Evolutionary conservation across 192 early-diverging fungal species (phyloP).

Genomic region (Phycomyces nitens): DNA sequence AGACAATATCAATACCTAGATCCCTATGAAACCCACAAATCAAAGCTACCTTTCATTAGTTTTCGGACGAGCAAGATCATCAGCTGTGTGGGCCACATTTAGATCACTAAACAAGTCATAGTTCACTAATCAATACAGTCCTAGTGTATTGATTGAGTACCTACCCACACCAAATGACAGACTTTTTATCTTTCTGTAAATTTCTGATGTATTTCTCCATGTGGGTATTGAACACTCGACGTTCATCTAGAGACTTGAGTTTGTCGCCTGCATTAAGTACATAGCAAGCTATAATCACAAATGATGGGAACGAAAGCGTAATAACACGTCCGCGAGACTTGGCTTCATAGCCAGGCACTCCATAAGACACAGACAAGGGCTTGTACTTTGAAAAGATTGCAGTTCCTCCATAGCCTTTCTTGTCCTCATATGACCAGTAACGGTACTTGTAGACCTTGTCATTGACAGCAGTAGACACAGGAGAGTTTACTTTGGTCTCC

Average conservation of each 20-base stretch:
- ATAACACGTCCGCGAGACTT: slow-evolving; percentile 65
- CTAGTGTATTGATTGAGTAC: neutral
- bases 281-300: slow-evolving; percentile 69
- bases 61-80: slow-evolving; percentile 72
- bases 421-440: slow-evolving; percentile 65
- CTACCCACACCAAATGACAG: slow-evolving; percentile 76
- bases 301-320: slow-evolving; percentile 61
- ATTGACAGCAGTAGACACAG: slow-evolving; percentile 54
- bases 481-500: slow-evolving; percentile 81
- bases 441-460: slow-evolving; percentile 64
- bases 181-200: slow-evolving; percentile 62
- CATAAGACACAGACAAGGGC: slow-evolving; percentile 59
- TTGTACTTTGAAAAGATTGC: slow-evolving; percentile 77
- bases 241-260: slow-evolving; percentile 63
- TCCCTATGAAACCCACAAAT: no score
- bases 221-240: slow-evolving; percentile 57
- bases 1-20: neutral
- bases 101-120: slow-evolving; percentile 48
- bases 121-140: neutral
- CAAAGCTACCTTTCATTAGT: slow-evolving; percentile 58
- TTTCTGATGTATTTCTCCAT: slow-evolving; percentile 67
- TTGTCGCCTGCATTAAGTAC: slow-evolving; percentile 78
- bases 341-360: slow-evolving; percentile 50
- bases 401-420: slow-evolving; percentile 79
- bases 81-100: slow-evolving; percentile 77